Conservation (phyloP, 2,329 filamentous ascomycete genomes). For the Fonsecaea monophora region DNA sequence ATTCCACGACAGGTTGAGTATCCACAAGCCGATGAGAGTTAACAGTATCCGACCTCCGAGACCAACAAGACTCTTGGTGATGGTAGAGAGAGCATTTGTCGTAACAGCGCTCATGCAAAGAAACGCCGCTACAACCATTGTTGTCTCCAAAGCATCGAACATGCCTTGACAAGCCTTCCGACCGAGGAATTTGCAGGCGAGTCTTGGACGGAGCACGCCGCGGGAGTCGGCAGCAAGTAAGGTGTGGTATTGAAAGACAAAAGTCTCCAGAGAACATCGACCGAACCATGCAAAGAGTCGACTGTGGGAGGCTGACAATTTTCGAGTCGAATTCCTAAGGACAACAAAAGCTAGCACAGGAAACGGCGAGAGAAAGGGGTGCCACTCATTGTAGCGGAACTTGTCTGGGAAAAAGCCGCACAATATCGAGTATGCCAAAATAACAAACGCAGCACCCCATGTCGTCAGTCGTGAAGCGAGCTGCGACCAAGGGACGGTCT, state of each 20-base stretch:
- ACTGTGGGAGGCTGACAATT: slow-evolving; percentile 55
- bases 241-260: slow-evolving; percentile 66
- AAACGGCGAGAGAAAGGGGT: slow-evolving; percentile 62
- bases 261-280: slow-evolving; percentile 64
- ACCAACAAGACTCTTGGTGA: slow-evolving; percentile 48
- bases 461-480: slow-evolving; percentile 16
- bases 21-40: slow-evolving; percentile 5
- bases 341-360: slow-evolving; percentile 61
- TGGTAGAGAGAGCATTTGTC: slow-evolving; percentile 46
- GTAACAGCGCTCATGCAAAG: slow-evolving; percentile 52
- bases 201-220: slow-evolving; percentile 55
- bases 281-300: slow-evolving; percentile 62
- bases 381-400: slow-evolving; percentile 57
- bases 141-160: slow-evolving; percentile 41
- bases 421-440: slow-evolving; percentile 32
- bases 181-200: slow-evolving; percentile 16
- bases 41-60: slow-evolving; percentile 1
- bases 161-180: slow-evolving; percentile 19
- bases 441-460: slow-evolving; percentile 38
- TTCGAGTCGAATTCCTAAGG: slow-evolving; percentile 58
- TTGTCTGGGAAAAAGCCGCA: slow-evolving; percentile 45
- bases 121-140: slow-evolving; percentile 52
- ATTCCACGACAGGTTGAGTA: slow-evolving; percentile 8
- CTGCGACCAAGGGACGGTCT: neutral
- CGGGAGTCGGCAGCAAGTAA: slow-evolving; percentile 66